phyloP scores from a whole-genome alignment of 306 rosid species.

The Gastrolobium villosum region DNA sequence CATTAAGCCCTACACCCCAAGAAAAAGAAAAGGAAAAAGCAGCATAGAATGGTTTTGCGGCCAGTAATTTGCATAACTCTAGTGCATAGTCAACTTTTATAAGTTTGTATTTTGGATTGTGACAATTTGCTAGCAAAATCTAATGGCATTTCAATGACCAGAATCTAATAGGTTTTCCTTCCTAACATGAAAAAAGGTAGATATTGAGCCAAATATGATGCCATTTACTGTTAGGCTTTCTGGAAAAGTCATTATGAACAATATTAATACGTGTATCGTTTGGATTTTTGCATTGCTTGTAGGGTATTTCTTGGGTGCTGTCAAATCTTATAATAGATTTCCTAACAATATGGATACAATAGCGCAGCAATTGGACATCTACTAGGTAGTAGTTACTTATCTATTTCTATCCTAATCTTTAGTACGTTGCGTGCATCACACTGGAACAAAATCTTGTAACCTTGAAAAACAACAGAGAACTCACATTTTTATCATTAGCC shows the following conservation, averaged over 20 bases:
- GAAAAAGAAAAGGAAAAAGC: background rate
- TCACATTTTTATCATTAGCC: constrained; percentile 70
- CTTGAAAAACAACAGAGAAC: constrained; percentile 43
- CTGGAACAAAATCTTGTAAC: no score
- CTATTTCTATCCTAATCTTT: background rate
- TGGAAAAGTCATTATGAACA: no score
- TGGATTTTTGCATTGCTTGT: no score
- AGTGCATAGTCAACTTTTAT: background rate
- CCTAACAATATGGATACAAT: background rate
- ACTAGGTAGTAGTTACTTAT: background rate
- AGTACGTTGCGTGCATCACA: background rate
- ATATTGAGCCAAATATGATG: background rate
- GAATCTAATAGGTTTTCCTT: no score
- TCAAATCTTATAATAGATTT: no score
- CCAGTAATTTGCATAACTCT: background rate
- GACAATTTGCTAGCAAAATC: no score
- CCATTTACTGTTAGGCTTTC: no score
- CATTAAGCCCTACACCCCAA: background rate
- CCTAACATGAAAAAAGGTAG: no score
- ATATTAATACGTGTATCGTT: no score
- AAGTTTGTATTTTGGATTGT: no score
- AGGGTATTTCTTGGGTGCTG: no score
- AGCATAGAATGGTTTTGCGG: background rate
- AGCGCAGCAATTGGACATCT: background rate
- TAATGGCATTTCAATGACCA: no score